phyloP scores from a whole-genome alignment of 2,329 filamentous ascomycete genomes.

The Triangularia verruculosa region DNA sequence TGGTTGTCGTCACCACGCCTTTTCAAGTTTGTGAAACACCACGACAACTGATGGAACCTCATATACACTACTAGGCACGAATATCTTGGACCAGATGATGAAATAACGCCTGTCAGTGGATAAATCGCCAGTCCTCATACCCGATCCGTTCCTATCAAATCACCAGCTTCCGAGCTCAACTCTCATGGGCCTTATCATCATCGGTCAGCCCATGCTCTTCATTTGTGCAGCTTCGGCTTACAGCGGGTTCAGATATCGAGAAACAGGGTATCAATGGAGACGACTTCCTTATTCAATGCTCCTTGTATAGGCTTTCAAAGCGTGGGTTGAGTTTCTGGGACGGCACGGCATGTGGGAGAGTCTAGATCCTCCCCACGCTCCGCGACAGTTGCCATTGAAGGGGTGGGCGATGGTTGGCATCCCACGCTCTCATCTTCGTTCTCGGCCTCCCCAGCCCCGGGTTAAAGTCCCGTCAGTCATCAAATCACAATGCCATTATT shows the following conservation, averaged over 20 bases:
- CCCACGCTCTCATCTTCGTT: constrained; percentile 6
- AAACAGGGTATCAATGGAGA: background rate
- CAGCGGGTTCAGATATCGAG: background rate
- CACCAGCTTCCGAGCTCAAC: background rate
- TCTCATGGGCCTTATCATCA: background rate
- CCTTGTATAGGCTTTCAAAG: background rate
- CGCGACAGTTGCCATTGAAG: background rate
- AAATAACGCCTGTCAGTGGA: background rate
- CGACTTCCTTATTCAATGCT: background rate
- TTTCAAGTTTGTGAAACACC: background rate
- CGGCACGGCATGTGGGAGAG: background rate
- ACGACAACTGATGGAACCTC: background rate
- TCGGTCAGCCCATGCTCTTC: background rate
- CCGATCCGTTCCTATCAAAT: background rate
- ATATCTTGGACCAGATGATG: background rate
- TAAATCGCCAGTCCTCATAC: background rate
- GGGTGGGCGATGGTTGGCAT: constrained; percentile 5
- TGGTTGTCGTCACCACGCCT: background rate
- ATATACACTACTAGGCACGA: too few relatives aligned
- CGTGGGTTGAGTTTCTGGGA: background rate
- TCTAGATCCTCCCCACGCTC: constrained; percentile 14
- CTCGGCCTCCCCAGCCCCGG: background rate
- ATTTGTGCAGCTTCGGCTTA: background rate
- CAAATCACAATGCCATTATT: background rate
- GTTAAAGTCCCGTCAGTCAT: background rate